These are phyloP conservation scores for Sphaerulina vaccinii DNA, from an alignment of 2,329 filamentous ascomycete species.

Conservation along the genomic window DNA sequence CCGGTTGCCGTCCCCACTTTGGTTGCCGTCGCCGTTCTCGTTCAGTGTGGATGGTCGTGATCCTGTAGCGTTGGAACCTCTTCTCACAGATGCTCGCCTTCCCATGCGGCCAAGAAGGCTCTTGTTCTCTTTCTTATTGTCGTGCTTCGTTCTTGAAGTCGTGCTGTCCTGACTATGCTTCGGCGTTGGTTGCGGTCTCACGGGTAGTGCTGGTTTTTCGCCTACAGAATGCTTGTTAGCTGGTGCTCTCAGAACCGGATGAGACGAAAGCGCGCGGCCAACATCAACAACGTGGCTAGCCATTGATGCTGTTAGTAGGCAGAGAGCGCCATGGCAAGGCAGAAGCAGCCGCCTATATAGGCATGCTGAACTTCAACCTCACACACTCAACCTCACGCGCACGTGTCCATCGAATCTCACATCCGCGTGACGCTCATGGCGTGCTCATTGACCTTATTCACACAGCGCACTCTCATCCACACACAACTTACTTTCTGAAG, in stretches of 20 bases:
- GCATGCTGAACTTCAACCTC: too few relatives aligned
- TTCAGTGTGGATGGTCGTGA: constrained; percentile 20
- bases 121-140: constrained; percentile 29
- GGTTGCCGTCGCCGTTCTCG: constrained; percentile 16
- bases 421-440: neutral
- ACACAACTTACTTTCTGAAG: constrained; percentile 31
- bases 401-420: neutral
- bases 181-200: constrained; percentile 30
- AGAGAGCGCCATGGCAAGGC: neutral
- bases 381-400: neutral
- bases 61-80: constrained; percentile 34
- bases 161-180: constrained; percentile 32
- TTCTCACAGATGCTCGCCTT: constrained; percentile 32
- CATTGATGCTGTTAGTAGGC: neutral
- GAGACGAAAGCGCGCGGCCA: neutral
- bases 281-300: neutral
- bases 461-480: neutral
- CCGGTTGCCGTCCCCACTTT: constrained; percentile 14
- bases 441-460: neutral
- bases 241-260: neutral
- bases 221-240: constrained; percentile 21
- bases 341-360: neutral
- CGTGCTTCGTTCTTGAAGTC: constrained; percentile 13
- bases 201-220: constrained; percentile 18
- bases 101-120: constrained; percentile 30